A percentile compares a stretch with the other conserved stretches of the same genome.
Conservation (phyloP, 176 grass and related monocot species). For the Carex pumila region DNA sequence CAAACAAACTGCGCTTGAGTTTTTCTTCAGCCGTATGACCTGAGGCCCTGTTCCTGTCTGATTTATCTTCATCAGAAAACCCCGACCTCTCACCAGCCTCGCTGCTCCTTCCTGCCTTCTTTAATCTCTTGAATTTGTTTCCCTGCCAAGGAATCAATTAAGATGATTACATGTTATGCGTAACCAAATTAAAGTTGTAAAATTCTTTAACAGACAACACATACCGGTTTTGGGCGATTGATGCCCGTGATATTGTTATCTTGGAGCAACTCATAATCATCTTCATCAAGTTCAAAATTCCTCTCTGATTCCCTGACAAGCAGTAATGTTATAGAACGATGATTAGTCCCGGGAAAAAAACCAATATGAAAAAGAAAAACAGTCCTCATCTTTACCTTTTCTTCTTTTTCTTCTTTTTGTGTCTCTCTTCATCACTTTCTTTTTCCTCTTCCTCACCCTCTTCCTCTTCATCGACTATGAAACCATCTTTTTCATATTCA, state of each 20-base stretch:
- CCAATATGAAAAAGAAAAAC: not conserved
- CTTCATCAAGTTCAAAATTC: conserved; percentile 80
- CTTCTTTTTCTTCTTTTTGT: conserved; percentile 82
- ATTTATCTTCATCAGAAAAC: conserved; percentile 72
- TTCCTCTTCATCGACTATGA: conserved; percentile 97
- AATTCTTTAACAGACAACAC: not conserved
- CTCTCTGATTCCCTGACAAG: conserved; percentile 60
- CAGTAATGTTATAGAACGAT: conserved; percentile 13
- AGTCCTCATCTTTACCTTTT: conserved; percentile 32
- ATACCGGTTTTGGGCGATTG: conserved; percentile 66
- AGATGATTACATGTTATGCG: not conserved
- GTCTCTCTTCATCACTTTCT: conserved; percentile 67
- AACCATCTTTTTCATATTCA: conserved; percentile 93
- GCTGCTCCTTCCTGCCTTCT: conserved; percentile 79
- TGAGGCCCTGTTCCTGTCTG: conserved; percentile 43
- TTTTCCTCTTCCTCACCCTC: conserved; percentile 70
- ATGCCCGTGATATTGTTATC: conserved; percentile 92
- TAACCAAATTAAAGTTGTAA: not conserved
- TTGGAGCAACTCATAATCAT: conserved; percentile 95
- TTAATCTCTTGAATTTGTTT: conserved; percentile 83
- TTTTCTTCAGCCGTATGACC: conserved; percentile 56
- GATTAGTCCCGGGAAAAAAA: not conserved
- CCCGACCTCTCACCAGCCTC: conserved; percentile 42
- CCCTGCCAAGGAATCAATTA: conserved; percentile 30
- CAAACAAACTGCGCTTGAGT: conserved; percentile 80